Conservation (phyloP, 2,329 filamentous ascomycete genomes). For the Aspergillus sp. region DNA sequence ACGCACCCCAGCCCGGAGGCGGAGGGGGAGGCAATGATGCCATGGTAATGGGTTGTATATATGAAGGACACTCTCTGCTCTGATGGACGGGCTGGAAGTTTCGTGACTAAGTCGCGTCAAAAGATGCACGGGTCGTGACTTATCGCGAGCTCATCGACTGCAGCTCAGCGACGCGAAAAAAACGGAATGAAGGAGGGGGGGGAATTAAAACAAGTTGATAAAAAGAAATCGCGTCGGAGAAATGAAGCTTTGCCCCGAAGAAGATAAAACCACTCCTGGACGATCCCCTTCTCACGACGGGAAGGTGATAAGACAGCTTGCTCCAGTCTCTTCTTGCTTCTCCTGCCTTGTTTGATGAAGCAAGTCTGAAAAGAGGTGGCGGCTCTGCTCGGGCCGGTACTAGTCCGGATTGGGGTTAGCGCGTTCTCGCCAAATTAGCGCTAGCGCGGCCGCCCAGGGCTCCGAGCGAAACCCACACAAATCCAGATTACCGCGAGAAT, state of each 20-base stretch:
- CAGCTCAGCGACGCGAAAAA: background rate
- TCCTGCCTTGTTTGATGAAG: conserved; percentile 22
- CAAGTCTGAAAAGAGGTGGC: conserved; percentile 42
- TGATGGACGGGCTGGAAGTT: conserved; percentile 25
- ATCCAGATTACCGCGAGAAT: conserved; percentile 44
- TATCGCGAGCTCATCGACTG: conserved; percentile 21
- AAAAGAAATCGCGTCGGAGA: conserved; percentile 9
- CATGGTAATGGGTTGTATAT: conserved; percentile 47
- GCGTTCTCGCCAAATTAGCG: conserved; percentile 37
- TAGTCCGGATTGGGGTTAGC: conserved; percentile 34
- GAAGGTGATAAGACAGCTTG: conserved; percentile 22
- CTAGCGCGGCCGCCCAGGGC: conserved; percentile 45
- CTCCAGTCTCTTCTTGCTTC: conserved; percentile 17
- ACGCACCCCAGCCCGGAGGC: conserved; percentile 66
- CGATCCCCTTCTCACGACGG: conserved; percentile 34
- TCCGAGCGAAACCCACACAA: conserved; percentile 49
- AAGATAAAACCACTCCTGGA: conserved; percentile 24
- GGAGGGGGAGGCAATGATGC: conserved; percentile 65
- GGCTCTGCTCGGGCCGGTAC: conserved; percentile 26
- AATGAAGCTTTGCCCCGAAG: conserved; percentile 19
- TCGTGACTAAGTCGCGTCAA: conserved; percentile 37
- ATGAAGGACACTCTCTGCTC: conserved; percentile 23
- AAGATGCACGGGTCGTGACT: conserved; percentile 28
- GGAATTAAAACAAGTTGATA: conserved; percentile 1
- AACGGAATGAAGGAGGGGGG: background rate